phyloP scores from a whole-genome alignment of 1,284 basidiomycete species.

The Gastroboletus turbinatus region DNA sequence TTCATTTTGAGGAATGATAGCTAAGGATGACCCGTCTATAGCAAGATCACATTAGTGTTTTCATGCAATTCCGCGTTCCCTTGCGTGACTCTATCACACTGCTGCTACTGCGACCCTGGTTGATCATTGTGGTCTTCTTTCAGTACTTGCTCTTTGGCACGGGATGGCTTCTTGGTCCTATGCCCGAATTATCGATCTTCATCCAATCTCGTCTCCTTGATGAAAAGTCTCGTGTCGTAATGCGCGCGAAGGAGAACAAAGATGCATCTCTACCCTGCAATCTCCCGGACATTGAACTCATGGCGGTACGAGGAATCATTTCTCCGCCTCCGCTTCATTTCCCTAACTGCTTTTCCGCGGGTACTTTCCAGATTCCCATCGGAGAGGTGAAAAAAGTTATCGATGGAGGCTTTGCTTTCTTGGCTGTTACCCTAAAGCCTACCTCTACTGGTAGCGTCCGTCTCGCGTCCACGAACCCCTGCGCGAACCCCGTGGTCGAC shows the following conservation, averaged over 20 bases:
- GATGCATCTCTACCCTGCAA: not conserved
- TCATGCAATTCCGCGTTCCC: not conserved
- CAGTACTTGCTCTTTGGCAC: not conserved
- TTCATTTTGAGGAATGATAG: not conserved
- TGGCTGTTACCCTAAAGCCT: not conserved
- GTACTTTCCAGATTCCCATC: not conserved
- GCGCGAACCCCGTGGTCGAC: not conserved
- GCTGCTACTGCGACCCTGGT: not conserved
- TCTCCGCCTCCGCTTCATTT: not conserved
- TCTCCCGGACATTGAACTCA: not conserved
- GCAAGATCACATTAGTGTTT: not conserved
- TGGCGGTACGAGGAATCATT: not conserved
- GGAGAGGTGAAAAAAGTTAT: not conserved
- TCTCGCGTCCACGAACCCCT: not conserved
- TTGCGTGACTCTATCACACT: not conserved
- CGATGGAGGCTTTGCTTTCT: not conserved
- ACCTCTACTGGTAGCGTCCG: not conserved
- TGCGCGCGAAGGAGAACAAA: not conserved
- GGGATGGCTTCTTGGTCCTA: not conserved
- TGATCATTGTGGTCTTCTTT: not conserved
- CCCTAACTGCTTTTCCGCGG: not conserved
- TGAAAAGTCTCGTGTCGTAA: not conserved
- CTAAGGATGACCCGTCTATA: not conserved
- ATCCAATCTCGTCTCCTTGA: not conserved
- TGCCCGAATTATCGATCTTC: not conserved